Percentiles rank a stretch among this genome's conserved stretches.
These are phyloP conservation scores for Tylopilus felleus DNA, from an alignment of 768 basidiomycete species.

Conservation along the genomic window DNA sequence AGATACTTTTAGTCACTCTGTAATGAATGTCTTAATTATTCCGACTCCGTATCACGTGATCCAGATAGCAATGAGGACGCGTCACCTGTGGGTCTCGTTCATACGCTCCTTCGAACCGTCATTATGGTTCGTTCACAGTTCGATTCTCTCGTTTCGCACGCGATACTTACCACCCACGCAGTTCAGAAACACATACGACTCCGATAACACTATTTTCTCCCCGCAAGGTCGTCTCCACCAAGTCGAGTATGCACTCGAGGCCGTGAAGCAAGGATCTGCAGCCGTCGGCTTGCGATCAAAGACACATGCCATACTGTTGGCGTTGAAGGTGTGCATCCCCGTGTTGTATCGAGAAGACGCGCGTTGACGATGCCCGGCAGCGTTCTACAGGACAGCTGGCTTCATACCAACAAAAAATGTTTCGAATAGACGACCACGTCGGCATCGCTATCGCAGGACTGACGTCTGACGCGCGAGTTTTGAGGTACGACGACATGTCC, in stretches of 20 bases:
- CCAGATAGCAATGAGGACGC: constrained; percentile 27
- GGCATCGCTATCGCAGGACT: constrained; percentile 99
- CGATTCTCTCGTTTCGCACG: neutral
- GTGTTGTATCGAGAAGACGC: neutral
- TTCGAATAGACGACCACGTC: constrained; percentile 98
- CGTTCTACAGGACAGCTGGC: constrained; percentile 97
- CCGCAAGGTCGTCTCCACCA: constrained; percentile 97
- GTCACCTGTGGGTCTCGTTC: constrained; percentile 25
- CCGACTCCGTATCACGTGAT: constrained; percentile 22
- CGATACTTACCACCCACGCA: constrained; percentile 29
- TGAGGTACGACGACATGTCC: constrained; percentile 57
- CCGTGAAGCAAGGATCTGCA: constrained; percentile 99
- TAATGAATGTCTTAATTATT: constrained; percentile 11
- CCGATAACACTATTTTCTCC: constrained; percentile 96
- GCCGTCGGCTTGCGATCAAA: constrained; percentile 94
- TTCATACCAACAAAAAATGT: constrained; percentile 99
- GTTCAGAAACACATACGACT: constrained; percentile 98
- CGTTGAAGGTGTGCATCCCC: constrained; percentile 69
- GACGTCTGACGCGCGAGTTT: constrained; percentile 94
- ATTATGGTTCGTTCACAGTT: constrained; percentile 31
- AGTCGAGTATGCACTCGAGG: constrained; percentile 98
- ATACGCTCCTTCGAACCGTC: constrained; percentile 11
- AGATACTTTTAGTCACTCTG: constrained; percentile 4
- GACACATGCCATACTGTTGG: constrained; percentile 89
- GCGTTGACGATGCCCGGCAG: constrained; percentile 40